Evolutionary conservation across 768 basidiomycete genomes (phyloP).

Genomic region (Lyophyllum decastes): DNA sequence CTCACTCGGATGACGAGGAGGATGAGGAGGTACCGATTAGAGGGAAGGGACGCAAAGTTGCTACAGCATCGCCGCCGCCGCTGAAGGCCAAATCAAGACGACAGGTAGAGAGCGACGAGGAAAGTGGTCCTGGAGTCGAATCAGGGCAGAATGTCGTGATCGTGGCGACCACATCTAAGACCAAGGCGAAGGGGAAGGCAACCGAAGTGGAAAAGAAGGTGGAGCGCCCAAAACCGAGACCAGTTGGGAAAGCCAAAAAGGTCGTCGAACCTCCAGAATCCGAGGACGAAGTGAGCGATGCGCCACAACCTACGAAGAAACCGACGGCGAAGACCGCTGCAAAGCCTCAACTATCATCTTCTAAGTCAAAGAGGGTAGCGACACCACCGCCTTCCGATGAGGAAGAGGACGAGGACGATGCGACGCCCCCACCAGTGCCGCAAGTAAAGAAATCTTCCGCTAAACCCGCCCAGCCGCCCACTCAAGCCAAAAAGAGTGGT

Average conservation of each 20-base stretch:
- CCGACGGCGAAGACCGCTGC: neutral
- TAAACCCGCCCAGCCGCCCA: neutral
- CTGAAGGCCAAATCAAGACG: constrained; percentile 7
- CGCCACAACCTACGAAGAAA: neutral
- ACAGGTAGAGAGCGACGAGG: constrained; percentile 9
- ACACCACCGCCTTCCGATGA: constrained; percentile 10
- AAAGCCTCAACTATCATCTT: neutral
- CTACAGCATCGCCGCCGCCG: neutral
- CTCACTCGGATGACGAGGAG: constrained; percentile 1
- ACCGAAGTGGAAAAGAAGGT: constrained; percentile 14
- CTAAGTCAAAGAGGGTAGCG: neutral
- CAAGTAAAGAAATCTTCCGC: neutral
- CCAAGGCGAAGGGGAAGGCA: constrained; percentile 13
- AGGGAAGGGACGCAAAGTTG: neutral
- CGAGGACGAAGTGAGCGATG: constrained; percentile 11
- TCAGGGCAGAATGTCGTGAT: constrained; percentile 19
- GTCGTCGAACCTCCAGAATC: constrained; percentile 1
- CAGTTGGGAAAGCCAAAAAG: constrained; percentile 7
- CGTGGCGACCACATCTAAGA: constrained; percentile 11
- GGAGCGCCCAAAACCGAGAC: constrained; percentile 10
- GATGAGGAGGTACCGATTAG: constrained; percentile 9
- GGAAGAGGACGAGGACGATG: constrained; percentile 7
- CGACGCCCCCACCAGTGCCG: neutral
- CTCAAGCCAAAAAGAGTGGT: neutral
- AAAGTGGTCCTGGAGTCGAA: constrained; percentile 8